Conservation (phyloP, 1,284 basidiomycete genomes). For the Cryptococcus hybrid region DNA sequence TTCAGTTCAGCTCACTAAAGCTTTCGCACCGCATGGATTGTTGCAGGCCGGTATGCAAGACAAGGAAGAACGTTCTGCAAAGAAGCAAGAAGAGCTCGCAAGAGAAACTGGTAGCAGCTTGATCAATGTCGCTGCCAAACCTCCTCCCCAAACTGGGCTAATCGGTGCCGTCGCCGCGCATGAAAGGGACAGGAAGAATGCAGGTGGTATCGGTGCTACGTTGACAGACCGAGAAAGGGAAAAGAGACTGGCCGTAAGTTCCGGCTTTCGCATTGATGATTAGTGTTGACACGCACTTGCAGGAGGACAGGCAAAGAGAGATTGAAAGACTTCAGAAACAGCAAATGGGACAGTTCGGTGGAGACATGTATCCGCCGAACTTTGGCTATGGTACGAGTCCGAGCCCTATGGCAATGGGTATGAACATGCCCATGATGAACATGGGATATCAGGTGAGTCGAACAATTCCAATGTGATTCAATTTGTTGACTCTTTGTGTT, state of each 20-base stretch:
- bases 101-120: slow-evolving; percentile 84
- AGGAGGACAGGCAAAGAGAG: slow-evolving; percentile 85
- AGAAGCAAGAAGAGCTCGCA: slow-evolving; percentile 88
- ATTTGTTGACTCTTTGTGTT: slow-evolving; percentile 5
- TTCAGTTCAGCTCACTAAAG: slow-evolving; percentile 77
- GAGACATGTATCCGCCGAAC: slow-evolving; percentile 24
- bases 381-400: slow-evolving; percentile 22
- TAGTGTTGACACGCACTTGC: not conserved
- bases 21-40: slow-evolving; percentile 90
- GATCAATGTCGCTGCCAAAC: slow-evolving; percentile 90
- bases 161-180: slow-evolving; percentile 94
- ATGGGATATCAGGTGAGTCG: slow-evolving; percentile 46
- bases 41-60: slow-evolving; percentile 93
- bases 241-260: slow-evolving; percentile 65
- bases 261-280: not conserved
- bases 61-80: slow-evolving; percentile 91
- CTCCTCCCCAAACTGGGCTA: slow-evolving; percentile 90
- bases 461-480: no score
- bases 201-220: slow-evolving; percentile 90
- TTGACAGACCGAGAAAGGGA: slow-evolving; percentile 94
- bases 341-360: slow-evolving; percentile 67
- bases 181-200: slow-evolving; percentile 88
- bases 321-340: slow-evolving; percentile 84
- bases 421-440: slow-evolving; percentile 52
- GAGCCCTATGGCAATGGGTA: slow-evolving; percentile 29